These are phyloP conservation scores for Tulasnella sp. DNA, from an alignment of 768 basidiomycete genomes.

Conservation along the genomic window DNA sequence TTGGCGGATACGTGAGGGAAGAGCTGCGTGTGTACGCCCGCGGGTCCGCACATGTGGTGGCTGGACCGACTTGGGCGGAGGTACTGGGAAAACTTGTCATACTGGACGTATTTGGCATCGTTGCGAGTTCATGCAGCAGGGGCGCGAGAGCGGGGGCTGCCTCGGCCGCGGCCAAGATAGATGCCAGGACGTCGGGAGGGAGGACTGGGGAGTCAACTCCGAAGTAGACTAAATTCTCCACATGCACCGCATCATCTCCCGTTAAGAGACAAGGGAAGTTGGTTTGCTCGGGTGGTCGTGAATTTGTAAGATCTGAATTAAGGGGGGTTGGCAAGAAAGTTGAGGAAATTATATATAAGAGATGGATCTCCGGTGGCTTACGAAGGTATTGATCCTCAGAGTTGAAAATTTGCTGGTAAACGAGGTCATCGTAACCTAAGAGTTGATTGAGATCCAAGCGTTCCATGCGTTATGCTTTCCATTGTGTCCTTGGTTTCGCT, in stretches of 20 bases:
- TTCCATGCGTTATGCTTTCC: background rate
- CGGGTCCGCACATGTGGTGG: background rate
- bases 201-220: background rate
- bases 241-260: too few species aligned
- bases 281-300: background rate
- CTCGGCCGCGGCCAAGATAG: background rate
- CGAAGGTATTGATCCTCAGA: background rate
- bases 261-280: too few species aligned
- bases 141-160: background rate
- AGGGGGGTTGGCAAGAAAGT: background rate
- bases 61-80: background rate
- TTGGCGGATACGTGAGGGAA: background rate
- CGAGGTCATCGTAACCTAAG: background rate
- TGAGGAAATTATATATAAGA: background rate
- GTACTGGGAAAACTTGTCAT: too few species aligned
- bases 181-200: background rate
- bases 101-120: background rate
- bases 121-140: background rate
- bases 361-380: background rate
- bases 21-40: background rate
- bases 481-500: conserved; percentile 7
- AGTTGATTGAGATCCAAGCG: too few species aligned
- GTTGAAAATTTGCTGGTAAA: background rate
- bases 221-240: background rate
- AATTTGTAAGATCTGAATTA: background rate